Percentiles rank a stretch among this genome's conserved stretches.
These are phyloP conservation scores for Hypoxylon subgilvum DNA, from an alignment of 495 filamentous ascomycete species.

Conservation along the genomic window DNA sequence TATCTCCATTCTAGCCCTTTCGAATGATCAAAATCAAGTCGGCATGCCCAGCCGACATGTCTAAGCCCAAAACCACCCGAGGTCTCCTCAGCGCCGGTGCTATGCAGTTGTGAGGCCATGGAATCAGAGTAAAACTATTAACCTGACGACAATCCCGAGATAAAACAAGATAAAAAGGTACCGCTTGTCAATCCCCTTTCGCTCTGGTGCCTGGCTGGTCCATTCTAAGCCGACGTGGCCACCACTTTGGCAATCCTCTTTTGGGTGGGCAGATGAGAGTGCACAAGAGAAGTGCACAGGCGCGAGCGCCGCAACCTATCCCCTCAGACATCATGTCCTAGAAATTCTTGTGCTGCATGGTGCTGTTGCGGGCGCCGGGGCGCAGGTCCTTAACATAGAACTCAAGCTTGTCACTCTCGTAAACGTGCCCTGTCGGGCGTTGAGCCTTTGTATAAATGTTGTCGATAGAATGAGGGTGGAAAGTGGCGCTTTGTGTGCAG, in stretches of 20 bases:
- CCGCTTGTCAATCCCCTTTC: slow-evolving; percentile 14
- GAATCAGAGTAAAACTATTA: slow-evolving; percentile 3
- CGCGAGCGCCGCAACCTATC: slow-evolving; percentile 23
- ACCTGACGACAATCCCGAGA: neutral
- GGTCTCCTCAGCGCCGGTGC: slow-evolving; percentile 31
- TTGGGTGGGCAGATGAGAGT: slow-evolving; percentile 2
- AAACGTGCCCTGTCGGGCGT: slow-evolving; percentile 80
- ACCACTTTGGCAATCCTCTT: neutral
- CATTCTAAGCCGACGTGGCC: neutral
- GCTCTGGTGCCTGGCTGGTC: neutral
- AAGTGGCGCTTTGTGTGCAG: slow-evolving; percentile 76
- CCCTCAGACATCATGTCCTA: slow-evolving; percentile 38
- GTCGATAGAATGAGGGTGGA: slow-evolving; percentile 69
- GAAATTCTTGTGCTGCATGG: slow-evolving; percentile 30
- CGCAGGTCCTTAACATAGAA: slow-evolving; percentile 83
- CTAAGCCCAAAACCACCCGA: neutral
- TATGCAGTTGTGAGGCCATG: slow-evolving; percentile 27
- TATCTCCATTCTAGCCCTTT: too few relatives aligned
- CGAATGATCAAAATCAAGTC: too few relatives aligned
- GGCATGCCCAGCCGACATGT: neutral
- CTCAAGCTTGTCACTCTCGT: slow-evolving; percentile 72
- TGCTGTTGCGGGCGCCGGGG: slow-evolving; percentile 45
- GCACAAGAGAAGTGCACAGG: slow-evolving; percentile 17
- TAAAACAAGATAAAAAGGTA: neutral
- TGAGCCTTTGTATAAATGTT: slow-evolving; percentile 86